Conservation (phyloP, 2,329 filamentous ascomycete genomes). For the Mollisia scopiformis region DNA sequence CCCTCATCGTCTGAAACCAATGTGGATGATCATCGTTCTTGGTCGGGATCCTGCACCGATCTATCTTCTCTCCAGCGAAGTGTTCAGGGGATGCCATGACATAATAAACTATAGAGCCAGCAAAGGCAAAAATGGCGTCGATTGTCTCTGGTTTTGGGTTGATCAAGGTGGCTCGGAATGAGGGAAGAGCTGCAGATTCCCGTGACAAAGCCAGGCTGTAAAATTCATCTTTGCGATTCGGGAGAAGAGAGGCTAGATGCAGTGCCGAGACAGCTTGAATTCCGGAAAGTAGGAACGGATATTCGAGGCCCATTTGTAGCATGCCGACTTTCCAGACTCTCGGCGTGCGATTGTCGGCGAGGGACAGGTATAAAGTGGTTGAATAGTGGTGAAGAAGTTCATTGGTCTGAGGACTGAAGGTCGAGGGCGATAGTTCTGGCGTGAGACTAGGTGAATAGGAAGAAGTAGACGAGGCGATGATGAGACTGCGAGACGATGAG, state of each 20-base stretch:
- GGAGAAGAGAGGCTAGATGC: constrained; percentile 26
- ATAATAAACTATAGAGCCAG: constrained; percentile 12
- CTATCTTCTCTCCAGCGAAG: neutral
- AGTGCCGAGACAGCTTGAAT: constrained; percentile 33
- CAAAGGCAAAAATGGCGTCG: constrained; percentile 15
- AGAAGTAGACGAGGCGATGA: neutral
- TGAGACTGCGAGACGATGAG: neutral
- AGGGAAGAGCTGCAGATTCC: constrained; percentile 10
- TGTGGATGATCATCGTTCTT: constrained; percentile 14
- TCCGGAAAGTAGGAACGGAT: constrained; percentile 19
- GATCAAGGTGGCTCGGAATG: constrained; percentile 2
- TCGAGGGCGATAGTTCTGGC: neutral
- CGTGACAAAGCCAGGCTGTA: neutral
- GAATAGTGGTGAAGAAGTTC: constrained; percentile 21
- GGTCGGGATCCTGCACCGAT: constrained; percentile 11
- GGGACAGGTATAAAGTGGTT: constrained; percentile 1
- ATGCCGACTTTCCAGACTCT: constrained; percentile 7
- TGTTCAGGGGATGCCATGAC: constrained; percentile 5
- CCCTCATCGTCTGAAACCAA: constrained; percentile 18
- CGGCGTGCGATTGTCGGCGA: neutral
- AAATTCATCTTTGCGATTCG: constrained; percentile 7
- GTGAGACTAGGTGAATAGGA: neutral
- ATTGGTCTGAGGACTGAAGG: constrained; percentile 6
- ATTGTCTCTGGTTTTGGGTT: constrained; percentile 3
- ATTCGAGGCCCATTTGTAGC: constrained; percentile 12